phyloP scores from a whole-genome alignment of 495 filamentous ascomycete species.

The Choiromyces venosus region DNA sequence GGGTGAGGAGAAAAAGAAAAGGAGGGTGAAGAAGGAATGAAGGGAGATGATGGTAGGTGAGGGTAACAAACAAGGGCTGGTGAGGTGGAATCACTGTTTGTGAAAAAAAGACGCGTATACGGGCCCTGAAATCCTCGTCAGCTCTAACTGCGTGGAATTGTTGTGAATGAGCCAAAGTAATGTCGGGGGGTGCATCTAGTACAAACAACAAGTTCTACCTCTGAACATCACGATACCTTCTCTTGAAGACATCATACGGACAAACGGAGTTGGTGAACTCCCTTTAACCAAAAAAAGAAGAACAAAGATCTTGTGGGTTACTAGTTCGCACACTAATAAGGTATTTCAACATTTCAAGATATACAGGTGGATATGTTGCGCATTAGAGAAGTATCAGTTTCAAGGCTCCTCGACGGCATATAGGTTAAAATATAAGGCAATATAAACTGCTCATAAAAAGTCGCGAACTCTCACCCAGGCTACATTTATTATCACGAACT shows the following conservation, averaged over 20 bases:
- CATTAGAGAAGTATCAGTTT: not conserved
- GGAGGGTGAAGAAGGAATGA: not conserved
- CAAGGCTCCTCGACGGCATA: not conserved
- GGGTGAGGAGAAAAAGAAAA: not conserved
- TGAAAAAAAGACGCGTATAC: not conserved
- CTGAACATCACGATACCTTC: not conserved
- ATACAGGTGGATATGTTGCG: not conserved
- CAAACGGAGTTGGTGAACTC: not conserved
- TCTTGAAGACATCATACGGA: not conserved
- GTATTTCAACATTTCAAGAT: too few species aligned
- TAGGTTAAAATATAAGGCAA: not conserved
- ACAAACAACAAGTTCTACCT: not conserved
- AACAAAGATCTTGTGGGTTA: not conserved
- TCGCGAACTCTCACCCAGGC: not conserved
- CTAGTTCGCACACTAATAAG: not conserved
- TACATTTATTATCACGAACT: not conserved
- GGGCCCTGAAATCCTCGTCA: not conserved
- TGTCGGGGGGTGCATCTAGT: not conserved
- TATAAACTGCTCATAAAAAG: not conserved
- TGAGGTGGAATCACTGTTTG: not conserved
- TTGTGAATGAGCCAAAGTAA: not conserved
- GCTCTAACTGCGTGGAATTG: not conserved
- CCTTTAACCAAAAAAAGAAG: not conserved
- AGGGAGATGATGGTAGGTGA: not conserved
- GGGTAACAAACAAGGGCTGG: not conserved